Evolutionary conservation across 495 filamentous ascomycete genomes (phyloP), one percentile per base, ranked within the genome.

Genomic region (Parmelia sp.): DNA sequence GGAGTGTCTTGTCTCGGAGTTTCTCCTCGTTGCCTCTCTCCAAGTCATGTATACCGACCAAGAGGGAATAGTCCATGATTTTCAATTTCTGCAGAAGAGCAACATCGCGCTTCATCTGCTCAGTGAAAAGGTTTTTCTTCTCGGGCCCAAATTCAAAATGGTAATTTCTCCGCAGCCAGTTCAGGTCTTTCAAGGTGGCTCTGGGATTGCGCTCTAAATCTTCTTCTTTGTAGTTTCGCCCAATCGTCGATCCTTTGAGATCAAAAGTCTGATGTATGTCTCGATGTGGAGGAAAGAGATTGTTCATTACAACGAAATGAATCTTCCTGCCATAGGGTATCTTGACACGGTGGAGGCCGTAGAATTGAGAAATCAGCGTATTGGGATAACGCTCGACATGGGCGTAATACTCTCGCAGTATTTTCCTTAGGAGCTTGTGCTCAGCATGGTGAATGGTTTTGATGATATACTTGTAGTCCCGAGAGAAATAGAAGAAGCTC

Each of bases 381-480:
- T 97, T 94, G 1, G 95, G 95, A 72, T 99, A 96, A 44, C 89
- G 81, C 63, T 87, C 88, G 69, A 99, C 89, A 73, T 99, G 95
- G 35, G 90, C 78, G 76, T 96, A 97, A 74, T 99, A 99, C 40
- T 96, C 89, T 61, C 88, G 90, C 61, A 99, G 79, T 51, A 97
- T 90, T 74, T 90, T 95, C 59, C 94, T 84, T 47, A 99, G 82
- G 65, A 97, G 89, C 70, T 96, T 96, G 77, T 99, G 95, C 73
- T 99, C 94, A 62, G 85, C 86, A 69, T 96, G 94, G 72, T 97
- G 94, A 63, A 99, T 99, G 19, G 94, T 99, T 74, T 99, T 99
- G 85, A 99, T 99, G 75, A 99, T 99, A 77, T 99, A 99, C 77
- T 99, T 99, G 81, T 97, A 99, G 73, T 99, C 94, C 60, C 94